Evolutionary conservation across 177 flowering plant genomes (phyloP), one percentile per base, ranked within the genome.

Genomic region (Vitis hybrid): DNA sequence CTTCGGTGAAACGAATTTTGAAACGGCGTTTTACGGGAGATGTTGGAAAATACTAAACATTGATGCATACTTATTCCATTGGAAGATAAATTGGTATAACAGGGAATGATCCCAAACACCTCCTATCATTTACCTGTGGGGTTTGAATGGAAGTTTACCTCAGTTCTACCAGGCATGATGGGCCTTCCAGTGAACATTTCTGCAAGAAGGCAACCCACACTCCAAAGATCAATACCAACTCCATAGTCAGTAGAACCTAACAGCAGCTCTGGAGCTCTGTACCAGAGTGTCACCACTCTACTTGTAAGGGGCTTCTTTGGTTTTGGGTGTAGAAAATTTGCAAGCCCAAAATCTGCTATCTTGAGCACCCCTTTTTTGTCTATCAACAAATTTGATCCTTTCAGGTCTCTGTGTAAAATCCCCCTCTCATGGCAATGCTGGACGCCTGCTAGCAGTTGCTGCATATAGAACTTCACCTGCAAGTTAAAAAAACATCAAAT

Each of bases 231-330:
- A 32, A 86, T 76, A 1, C 82, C 83, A 40, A 78, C 83, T 40
- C 82, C 86, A 76, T 86, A 86, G 62, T 82, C 79, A 2, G 79
- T 80, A 8, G 84, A 71, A 1, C 89, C 89, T 21, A 86, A 59
- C 8, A 84, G 75, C 10, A 84, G 79, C 71, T 86, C 89, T 1
- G 89, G 89, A 61, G 89, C 83, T 60, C 89, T 75, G 52, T 86
- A 86, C 87, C 89, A 86, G 3, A 86, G 79, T n/a, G 89, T 86
- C 52, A 84, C 89, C 8, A 86, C 87, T 66, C 82, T 62, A 66
- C 72, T 82, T 1, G 87, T 86, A 1, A 80, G 80, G 9, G 84
- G 81, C 1, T 69, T 70, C 58, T 68, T 71, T 24, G 65, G 66
- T 32, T 75, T 71, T 8, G 82, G 79, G 32, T 16, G 1, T 46